These are phyloP conservation scores for Skeletonema tropicum DNA, from an alignment of 108 stramenopile genomes.

Conservation along the genomic window DNA sequence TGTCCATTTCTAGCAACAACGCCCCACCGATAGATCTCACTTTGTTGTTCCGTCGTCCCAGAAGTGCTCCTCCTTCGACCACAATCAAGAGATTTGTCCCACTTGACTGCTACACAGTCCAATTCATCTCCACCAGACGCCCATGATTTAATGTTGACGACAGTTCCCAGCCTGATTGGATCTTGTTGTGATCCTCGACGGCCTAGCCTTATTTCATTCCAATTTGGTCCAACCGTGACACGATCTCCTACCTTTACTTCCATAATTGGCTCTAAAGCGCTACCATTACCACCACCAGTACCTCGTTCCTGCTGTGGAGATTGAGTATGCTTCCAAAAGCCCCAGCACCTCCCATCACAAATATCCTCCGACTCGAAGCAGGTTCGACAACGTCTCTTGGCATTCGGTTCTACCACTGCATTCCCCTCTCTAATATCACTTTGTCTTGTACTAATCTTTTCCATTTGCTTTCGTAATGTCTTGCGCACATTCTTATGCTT, in stretches of 20 bases:
- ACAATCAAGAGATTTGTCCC: constrained; percentile 27
- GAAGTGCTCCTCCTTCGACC: constrained; percentile 1
- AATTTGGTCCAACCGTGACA: constrained; percentile 54
- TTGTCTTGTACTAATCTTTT: constrained; percentile 59
- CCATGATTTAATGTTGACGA: constrained; percentile 62
- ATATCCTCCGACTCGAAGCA: constrained; percentile 59
- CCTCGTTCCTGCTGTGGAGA: not conserved
- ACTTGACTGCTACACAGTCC: constrained; percentile 64
- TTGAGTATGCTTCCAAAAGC: constrained; percentile 69
- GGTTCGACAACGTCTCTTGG: constrained; percentile 65
- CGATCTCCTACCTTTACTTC: constrained; percentile 45
- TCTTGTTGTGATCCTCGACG: not conserved
- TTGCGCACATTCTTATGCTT: constrained; percentile 64
- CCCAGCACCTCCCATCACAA: constrained; percentile 84
- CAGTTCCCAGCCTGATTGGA: constrained; percentile 38
- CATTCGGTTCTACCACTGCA: constrained; percentile 39
- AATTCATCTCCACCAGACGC: constrained; percentile 39
- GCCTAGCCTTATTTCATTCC: constrained; percentile 57
- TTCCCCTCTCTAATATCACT: constrained; percentile 34
- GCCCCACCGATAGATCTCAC: constrained; percentile 69
- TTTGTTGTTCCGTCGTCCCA: not conserved
- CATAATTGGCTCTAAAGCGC: constrained; percentile 10
- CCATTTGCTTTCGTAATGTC: constrained; percentile 68
- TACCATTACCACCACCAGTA: not conserved
- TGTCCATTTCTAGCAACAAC: constrained; percentile 48